Base-by-base conservation (phyloP, 2,329 filamentous ascomycete species). In the Fusarium pseudocircinatum region DNA sequence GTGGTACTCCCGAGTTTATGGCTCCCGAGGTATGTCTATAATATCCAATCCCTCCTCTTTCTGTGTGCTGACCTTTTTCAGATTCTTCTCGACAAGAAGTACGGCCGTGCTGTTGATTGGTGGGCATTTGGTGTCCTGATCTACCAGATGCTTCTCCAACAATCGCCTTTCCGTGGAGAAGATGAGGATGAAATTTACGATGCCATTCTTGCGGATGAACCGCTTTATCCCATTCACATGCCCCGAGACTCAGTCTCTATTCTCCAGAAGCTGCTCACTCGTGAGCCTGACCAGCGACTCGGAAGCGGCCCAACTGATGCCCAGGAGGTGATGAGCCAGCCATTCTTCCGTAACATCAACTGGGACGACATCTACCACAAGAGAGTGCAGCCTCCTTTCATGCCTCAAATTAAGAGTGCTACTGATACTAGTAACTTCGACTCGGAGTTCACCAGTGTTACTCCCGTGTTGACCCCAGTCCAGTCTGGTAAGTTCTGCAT, bases 401-500 rank as follows among this genome's bases (percentile, higher is more conserved):
- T 95, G 82, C 96, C 96, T 24, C 90, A 90, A 42, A 97, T 99
- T 78, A 96, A 93, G 84, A 97, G 90, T 81, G 90, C 95, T 14
- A 98, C 96, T 47, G 96, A 99, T 85, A 99, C 96, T n/a, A 98
- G 95, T 87, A 99, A 99, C 85, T 99, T 99, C 83, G 96, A 99
- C 82, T 94, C 94, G 52, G 96, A 99, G 82, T 99, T 99, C 81
- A 99, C 96, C 2, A 98, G 96, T 80, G 96, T 99, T 61, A 99
- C 96, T 46, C 96, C 96, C 3, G 96, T 99, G 65, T 88, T 99
- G 76, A 99, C 96, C 36, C 96, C 96, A 58, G 96, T 99, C 62
- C 95, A 98, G 84, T 97, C 94, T 84, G 95, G 95, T 97, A 93
- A 86, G 93, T 87, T 20, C 30, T 28, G 24, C 36, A 18, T 9